Base-by-base conservation (phyloP, 2,329 filamentous ascomycete genomes). In the Diaporthe humulicola region DNA sequence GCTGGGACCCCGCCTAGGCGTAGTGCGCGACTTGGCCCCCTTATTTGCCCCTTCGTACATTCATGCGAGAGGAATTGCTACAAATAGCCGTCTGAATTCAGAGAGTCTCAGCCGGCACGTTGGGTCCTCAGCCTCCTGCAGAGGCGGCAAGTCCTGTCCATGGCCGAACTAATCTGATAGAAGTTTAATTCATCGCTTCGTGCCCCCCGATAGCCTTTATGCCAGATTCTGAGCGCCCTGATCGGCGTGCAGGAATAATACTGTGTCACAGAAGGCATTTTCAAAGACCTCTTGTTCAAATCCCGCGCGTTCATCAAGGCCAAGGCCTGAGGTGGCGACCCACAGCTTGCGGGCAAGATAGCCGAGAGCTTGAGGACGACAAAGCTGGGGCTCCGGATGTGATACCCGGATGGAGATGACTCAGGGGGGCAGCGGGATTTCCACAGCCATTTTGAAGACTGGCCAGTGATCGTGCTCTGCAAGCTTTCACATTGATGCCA, bases 41-140 rank as follows among this genome's bases (percentile, higher is more conserved):
- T 52, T 48, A 52, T 25, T 50, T 36, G 19, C 30, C 61, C 61
- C 61, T 38, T 36, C 28, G 61, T 22, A 36, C 45, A 48, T 67
- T 67, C 45, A 67, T 67, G 64, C 60, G 14, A 67, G 45, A 10
- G 4, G 30, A 52, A 52, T 52, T 52, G n/a, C 64, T 67, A 67
- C 17, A 52, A 67, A 67, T 67, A 67, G 45, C 22, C 45, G 30
- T 67, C 64, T 52, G 64, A 52, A 38, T 38, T 30, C 45, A 12
- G 4, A 25, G 9, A 9, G 45, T 52, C 30, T 67, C 28, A 67
- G 64, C 45, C 64, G n/a, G 9, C 10, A 25, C 8, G 45, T 52
- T 45, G 64, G 45, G 45, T 67, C 14, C n/a, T 22, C 45, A 30
- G 30, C 4, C 42, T 17, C 33, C 30, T 30, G 5, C 22, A 50